Conservation (phyloP, 2,329 filamentous ascomycete genomes). For the Ophiostoma fasciatum region DNA sequence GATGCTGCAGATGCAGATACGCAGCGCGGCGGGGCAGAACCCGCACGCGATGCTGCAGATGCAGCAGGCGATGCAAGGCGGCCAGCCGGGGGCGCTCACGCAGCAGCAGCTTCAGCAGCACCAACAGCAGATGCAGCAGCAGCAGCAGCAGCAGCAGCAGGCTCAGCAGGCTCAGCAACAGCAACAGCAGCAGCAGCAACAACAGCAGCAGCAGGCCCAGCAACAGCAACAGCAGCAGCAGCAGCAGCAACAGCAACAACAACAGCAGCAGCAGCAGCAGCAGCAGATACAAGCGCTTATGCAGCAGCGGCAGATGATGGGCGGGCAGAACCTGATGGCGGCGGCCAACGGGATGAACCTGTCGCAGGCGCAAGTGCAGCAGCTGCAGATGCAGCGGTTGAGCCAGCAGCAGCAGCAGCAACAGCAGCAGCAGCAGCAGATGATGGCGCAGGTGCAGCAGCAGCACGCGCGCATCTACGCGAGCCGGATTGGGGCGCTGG, state of each 20-base stretch:
- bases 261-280: slow-evolving; percentile 16
- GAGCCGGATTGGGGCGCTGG: slow-evolving; percentile 21
- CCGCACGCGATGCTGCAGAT: slow-evolving; percentile 17
- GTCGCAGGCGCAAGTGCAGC: slow-evolving; percentile 16
- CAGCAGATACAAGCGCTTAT: slow-evolving; percentile 21
- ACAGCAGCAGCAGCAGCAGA: slow-evolving; percentile 15
- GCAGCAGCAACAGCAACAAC: slow-evolving; percentile 20
- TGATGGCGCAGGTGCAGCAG: slow-evolving; percentile 8
- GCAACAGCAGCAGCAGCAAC: slow-evolving; percentile 13
- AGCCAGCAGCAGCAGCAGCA: slow-evolving; percentile 15
- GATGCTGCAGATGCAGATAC: slow-evolving; percentile 19
- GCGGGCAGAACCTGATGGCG: slow-evolving; percentile 14
- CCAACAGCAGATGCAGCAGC: slow-evolving; percentile 15
- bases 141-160: slow-evolving; percentile 24
- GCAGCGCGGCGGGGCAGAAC: slow-evolving; percentile 21
- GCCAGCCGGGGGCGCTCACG: slow-evolving; percentile 2
- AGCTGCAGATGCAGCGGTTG: slow-evolving; percentile 15
- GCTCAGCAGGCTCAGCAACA: slow-evolving; percentile 13
- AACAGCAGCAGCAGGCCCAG: slow-evolving; percentile 13
- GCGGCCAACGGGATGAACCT: slow-evolving; percentile 16
- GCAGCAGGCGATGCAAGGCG: slow-evolving; percentile 24
- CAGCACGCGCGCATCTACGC: slow-evolving; percentile 21
- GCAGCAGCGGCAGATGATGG: slow-evolving; percentile 21
- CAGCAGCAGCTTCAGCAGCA: slow-evolving; percentile 3
- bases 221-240: slow-evolving; percentile 24